Base-by-base conservation (phyloP, 345 rosid genomes). In the Dovyalis caffra region DNA sequence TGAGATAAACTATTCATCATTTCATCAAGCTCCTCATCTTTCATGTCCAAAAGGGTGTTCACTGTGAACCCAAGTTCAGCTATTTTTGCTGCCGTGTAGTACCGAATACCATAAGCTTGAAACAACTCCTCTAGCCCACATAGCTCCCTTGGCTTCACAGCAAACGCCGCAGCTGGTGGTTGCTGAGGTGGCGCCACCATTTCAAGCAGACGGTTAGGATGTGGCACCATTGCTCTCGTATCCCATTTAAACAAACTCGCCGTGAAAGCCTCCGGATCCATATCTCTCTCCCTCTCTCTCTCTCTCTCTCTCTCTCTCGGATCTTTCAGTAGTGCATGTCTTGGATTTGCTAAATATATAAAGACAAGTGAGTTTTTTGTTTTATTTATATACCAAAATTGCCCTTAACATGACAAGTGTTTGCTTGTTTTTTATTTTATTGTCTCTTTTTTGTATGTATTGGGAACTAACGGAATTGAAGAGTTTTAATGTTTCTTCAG, bases 1-100 rank as follows among this genome's bases (percentile, higher is more conserved):
- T 95, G 99, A 60, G 88, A 84, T 60, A 95, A 81, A 71, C 94
- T 93, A 83, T 90, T 93, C 97, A 95, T 95, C 99, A 95, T 95
- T 74, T 95, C 99, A 5, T 95, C 99, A 5, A 95, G 86, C 89
- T 95, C 99, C 76, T 91, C 99, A 31, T 95, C 99, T 71, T 73
- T 91, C 99, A 95, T 95, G 70, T 88, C 89, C 71, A 95, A 70
- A 3, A 95, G 91, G n/a, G 99, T 95, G 75, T 86, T 95, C 43
- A 86, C 97, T 14, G 99, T 95, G 79, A 95, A 95, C 38, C 99
- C 99, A 49, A 95, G 80, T 87, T 95, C 99, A 0, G 98, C 95
- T 72, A 95, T 93, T 83, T 88, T 95, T 26, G 94, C 89, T 18
- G 94, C 92, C 40, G 99, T 95, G 84, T 84, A 87, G 76, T 89